A percentile compares a stretch with the other conserved stretches of the same genome.
phyloP scores from a whole-genome alignment of 2,329 filamentous ascomycete species.

The Fusarium solani-melongenae region DNA sequence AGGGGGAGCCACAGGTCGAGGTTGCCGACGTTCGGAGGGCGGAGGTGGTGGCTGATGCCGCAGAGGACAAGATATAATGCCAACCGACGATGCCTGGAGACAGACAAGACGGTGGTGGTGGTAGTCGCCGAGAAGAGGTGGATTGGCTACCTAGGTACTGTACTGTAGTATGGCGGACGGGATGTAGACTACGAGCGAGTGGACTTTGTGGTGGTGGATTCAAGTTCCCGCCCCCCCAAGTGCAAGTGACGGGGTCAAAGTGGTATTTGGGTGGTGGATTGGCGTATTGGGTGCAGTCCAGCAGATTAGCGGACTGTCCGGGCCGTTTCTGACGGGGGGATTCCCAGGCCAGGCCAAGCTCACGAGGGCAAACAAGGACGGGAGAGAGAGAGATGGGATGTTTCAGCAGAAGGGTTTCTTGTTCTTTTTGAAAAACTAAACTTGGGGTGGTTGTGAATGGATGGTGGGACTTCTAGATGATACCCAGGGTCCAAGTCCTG shows the following conservation, averaged over 20 bases:
- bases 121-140: slow-evolving; percentile 23
- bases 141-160: slow-evolving; percentile 15
- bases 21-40: slow-evolving; percentile 14
- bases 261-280: not conserved
- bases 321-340: not conserved
- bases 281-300: not conserved
- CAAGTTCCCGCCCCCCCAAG: slow-evolving; percentile 13
- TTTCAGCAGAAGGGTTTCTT: not conserved
- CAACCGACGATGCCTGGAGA: not conserved
- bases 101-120: slow-evolving; percentile 26
- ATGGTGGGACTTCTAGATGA: slow-evolving; percentile 10
- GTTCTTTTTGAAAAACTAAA: not conserved
- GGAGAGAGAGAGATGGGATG: not conserved
- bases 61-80: slow-evolving; percentile 1
- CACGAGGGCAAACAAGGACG: not conserved
- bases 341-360: not conserved
- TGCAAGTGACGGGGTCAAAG: not conserved
- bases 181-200: slow-evolving; percentile 16
- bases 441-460: not conserved
- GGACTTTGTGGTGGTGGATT: slow-evolving; percentile 28
- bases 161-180: not conserved
- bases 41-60: slow-evolving; percentile 7
- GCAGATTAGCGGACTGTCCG: not conserved
- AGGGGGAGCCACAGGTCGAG: slow-evolving; percentile 11
- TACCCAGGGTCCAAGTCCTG: slow-evolving; percentile 35